A percentile compares a stretch with the other conserved stretches of the same genome.
Evolutionary conservation across 1,284 basidiomycete species (phyloP).

Genomic region (Apiotrichum porosum): DNA sequence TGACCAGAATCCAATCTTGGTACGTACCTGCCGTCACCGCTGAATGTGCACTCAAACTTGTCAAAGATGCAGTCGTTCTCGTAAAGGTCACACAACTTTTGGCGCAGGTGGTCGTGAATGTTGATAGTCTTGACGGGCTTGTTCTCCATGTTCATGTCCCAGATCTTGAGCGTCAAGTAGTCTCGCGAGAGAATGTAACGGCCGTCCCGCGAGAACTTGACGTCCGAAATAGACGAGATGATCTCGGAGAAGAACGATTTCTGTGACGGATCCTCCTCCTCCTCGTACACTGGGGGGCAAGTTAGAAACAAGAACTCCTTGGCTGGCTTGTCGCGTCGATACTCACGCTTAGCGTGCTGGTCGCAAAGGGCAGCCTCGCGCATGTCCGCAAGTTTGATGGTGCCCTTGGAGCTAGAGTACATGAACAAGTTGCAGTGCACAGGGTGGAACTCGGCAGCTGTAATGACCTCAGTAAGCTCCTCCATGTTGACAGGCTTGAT

Average conservation of each 20-base stretch:
- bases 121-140: conserved; percentile 95
- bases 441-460: conserved; percentile 97
- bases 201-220: conserved; percentile 97
- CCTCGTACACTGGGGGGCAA: conserved; percentile 87
- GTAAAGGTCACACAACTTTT: conserved; percentile 96
- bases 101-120: conserved; percentile 95
- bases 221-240: conserved; percentile 98
- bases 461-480: conserved; percentile 98
- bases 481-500: conserved; percentile 99
- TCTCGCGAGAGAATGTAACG: conserved; percentile 95
- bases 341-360: conserved; percentile 88
- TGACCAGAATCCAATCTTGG: too few species aligned
- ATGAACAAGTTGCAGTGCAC: conserved; percentile 97
- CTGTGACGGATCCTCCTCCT: conserved; percentile 94
- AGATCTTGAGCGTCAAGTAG: conserved; percentile 97
- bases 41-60: conserved; percentile 98
- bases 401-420: conserved; percentile 99
- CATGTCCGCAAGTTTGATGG: conserved; percentile 99
- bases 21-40: conserved; percentile 87
- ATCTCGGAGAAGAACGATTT: conserved; percentile 99
- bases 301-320: background rate
- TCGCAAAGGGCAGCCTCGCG: conserved; percentile 96
- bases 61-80: conserved; percentile 99
- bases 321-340: background rate
- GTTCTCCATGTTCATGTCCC: conserved; percentile 99